Percentiles rank a stretch among this genome's conserved stretches.
phyloP scores from a whole-genome alignment of 2,329 filamentous ascomycete genomes.

The Fusarium miscanthi region DNA sequence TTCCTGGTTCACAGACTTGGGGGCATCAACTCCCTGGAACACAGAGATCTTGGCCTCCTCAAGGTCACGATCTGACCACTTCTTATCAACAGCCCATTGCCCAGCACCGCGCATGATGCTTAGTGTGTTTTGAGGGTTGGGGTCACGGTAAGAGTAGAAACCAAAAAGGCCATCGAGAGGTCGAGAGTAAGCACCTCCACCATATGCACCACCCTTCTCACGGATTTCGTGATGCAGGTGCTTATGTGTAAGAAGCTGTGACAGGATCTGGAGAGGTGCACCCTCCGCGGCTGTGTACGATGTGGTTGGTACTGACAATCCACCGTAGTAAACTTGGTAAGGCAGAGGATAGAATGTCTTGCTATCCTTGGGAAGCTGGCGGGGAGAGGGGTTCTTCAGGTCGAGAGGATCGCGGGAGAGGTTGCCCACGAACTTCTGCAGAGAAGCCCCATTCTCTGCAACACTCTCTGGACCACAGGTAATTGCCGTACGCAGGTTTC shows the following conservation, averaged over 20 bases:
- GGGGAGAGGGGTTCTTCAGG: constrained; percentile 52
- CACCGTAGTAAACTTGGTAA: constrained; percentile 97
- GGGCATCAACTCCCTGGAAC: constrained; percentile 92
- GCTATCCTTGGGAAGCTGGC: constrained; percentile 59
- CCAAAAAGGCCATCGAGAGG: constrained; percentile 87
- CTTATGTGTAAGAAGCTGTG: constrained; percentile 94
- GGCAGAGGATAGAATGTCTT: constrained; percentile 94
- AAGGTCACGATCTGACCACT: constrained; percentile 85
- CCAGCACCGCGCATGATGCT: constrained; percentile 86
- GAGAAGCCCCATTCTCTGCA: constrained; percentile 73
- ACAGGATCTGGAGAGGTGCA: constrained; percentile 86
- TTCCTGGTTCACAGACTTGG: constrained; percentile 85
- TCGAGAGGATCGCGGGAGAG: constrained; percentile 49
- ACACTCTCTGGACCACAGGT: constrained; percentile 85
- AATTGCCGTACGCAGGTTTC: constrained; percentile 79
- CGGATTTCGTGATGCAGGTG: constrained; percentile 97
- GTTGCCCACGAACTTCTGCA: constrained; percentile 75
- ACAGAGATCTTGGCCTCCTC: constrained; percentile 97
- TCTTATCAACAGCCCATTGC: constrained; percentile 81
- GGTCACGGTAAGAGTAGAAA: constrained; percentile 97
- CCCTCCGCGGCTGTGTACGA: constrained; percentile 82
- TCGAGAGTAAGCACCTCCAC: constrained; percentile 86
- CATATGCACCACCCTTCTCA: constrained; percentile 97
- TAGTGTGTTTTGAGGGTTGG: constrained; percentile 90
- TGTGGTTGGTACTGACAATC: constrained; percentile 81